phyloP scores from a whole-genome alignment of 306 rosid species.

The Senna tora region DNA sequence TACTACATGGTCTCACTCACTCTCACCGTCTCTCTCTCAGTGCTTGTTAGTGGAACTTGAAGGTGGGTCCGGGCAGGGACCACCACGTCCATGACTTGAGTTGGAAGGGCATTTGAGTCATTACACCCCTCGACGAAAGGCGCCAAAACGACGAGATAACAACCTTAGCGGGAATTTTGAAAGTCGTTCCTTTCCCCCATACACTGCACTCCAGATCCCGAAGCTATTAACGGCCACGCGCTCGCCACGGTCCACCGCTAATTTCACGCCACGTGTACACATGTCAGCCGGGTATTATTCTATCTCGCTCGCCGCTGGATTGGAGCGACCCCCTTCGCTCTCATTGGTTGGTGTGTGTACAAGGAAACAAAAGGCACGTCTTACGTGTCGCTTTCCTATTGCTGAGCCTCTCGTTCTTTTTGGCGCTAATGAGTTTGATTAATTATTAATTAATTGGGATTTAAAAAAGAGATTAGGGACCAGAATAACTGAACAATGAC shows the following conservation, averaged over 20 bases:
- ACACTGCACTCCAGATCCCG: conserved; percentile 1
- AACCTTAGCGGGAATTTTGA: conserved; percentile 60
- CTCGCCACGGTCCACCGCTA: conserved; percentile 50
- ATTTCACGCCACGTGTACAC: conserved; percentile 11
- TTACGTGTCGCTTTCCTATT: conserved; percentile 31
- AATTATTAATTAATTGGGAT: not conserved
- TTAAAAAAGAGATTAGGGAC: not conserved
- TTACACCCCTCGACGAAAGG: not conserved
- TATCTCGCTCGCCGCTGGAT: conserved; percentile 1
- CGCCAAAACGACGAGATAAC: conserved; percentile 26
- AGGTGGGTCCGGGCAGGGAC: not conserved
- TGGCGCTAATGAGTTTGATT: not conserved
- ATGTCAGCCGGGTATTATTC: not conserved
- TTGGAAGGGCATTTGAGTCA: not conserved
- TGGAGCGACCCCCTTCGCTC: conserved; percentile 18
- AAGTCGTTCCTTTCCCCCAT: conserved; percentile 31
- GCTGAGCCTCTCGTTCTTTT: not conserved
- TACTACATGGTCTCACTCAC: too few species aligned
- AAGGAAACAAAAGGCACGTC: conserved; percentile 4
- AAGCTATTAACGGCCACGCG: conserved; percentile 31
- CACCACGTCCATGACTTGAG: not conserved
- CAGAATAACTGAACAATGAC: not conserved
- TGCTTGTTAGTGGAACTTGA: not conserved
- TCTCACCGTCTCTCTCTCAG: not conserved
- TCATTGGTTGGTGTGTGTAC: conserved; percentile 39